These are phyloP conservation scores for Plantago rigida DNA, from an alignment of 305 asterid genomes.

Conservation along the genomic window DNA sequence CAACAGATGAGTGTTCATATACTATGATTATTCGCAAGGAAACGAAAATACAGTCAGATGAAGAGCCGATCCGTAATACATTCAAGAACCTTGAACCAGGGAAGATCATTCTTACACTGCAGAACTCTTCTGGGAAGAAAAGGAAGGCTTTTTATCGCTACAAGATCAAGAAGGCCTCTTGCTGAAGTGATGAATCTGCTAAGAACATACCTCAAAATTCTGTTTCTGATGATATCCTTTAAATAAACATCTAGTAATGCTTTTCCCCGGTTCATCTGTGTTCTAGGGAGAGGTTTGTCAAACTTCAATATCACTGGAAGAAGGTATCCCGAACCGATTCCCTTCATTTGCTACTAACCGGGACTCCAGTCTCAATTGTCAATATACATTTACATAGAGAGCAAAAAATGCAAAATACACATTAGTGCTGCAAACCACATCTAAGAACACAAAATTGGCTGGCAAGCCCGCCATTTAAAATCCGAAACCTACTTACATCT, in stretches of 20 bases:
- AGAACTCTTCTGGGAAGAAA: conserved; percentile 53
- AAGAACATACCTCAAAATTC: conserved; percentile 18
- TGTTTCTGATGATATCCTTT: conserved; percentile 20
- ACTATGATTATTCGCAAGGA: conserved; percentile 58
- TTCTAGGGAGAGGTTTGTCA: too few species aligned
- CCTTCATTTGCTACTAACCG: too few species aligned
- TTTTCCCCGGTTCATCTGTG: too few species aligned
- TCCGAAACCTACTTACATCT: conserved; percentile 7
- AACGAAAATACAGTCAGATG: conserved; percentile 41
- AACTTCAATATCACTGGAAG: too few species aligned
- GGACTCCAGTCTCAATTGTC: too few species aligned
- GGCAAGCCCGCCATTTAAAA: background rate
- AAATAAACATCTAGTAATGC: too few species aligned
- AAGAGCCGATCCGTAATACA: conserved; percentile 41
- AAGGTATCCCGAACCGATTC: too few species aligned
- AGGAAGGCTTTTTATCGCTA: conserved; percentile 52
- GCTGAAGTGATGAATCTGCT: conserved; percentile 21
- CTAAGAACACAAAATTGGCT: conserved; percentile 5
- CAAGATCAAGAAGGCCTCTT: conserved; percentile 46
- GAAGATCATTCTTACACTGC: conserved; percentile 46
- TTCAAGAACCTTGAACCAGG: conserved; percentile 62
- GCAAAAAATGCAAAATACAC: background rate
- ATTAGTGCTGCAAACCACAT: background rate
- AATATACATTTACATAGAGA: background rate
- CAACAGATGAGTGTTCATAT: conserved; percentile 46